Base-by-base conservation (phyloP, 768 basidiomycete species). In the Leucosporidium scottii region DNA sequence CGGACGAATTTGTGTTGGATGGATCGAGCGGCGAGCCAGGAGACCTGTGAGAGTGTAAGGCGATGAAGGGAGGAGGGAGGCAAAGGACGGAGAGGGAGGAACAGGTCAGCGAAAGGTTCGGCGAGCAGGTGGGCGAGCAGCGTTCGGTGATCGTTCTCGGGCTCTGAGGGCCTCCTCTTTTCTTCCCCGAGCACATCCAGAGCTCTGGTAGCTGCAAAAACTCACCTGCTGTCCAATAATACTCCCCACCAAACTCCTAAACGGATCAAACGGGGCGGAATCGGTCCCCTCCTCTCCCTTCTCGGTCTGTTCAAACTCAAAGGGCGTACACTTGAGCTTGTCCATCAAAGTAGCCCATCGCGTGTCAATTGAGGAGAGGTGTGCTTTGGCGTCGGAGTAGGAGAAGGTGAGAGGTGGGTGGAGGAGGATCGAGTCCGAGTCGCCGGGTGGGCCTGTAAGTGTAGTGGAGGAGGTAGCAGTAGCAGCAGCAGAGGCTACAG, bases 21-120 rank as follows among this genome's bases (percentile, higher is more conserved):
- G 25, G 89, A 86, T 27, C 88, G 82, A 0, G 92, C 93, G 17
- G 91, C 93, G 54, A 87, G 78, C 89, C 88, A 91, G 1, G 89
- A 90, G 28, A 92, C 89, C 76, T 92, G 89, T 77, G 89, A 88
- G 7, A 17, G 39, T 15, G 39, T 36, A 12, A 44, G 28, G 84
- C 83, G 71, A 90, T 84, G 6, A 63, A 51, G 75, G 84, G 91
- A 20, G 92, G 78, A 20, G 92, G 78, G 47, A 87, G 82, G 59
- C 85, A 80, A 76, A 92, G 93, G 63, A 81, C 83, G 77, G 89
- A 86, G 31, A 81, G 85, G 65, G n/a, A n/a, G n/a, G n/a, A n/a
- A 93, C 89, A 25, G 89, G 85, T 44, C 10, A 44, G 39, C 39
- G 39, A 15, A 34, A 87, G 82, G 1, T 90, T 91, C 18, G 91